Evolutionary conservation across 352 stramenopile species (phyloP), one percentile per base, ranked within the genome.

Genomic region (Globisporangium paroecandrum): DNA sequence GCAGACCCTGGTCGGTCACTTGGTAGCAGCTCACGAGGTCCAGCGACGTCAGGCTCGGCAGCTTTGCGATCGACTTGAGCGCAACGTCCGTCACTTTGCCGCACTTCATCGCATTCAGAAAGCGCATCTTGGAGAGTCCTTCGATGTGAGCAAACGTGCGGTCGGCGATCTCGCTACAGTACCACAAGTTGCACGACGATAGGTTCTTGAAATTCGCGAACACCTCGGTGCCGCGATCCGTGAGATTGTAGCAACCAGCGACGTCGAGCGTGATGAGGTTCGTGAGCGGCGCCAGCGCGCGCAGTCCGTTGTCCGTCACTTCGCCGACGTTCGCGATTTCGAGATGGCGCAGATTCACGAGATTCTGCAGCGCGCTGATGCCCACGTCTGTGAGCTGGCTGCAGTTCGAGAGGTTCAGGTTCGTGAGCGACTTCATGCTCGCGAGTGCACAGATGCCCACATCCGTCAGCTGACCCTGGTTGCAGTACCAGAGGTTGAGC

Each of bases 61-160:
- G 70, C 62, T 77, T 79, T 4, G 77, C 69, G 56, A 89, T 84
- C 9, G 82, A 87, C 2, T 34, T 29, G 13, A 92, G 57, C 12
- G 75, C 82, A 7, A 29, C 58, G 69, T 94, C 74, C 2, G 82
- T 90, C 38, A 91, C 65, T 71, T 89, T 91, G 64, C 82, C 81
- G 58, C 84, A 91, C 58, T 94, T 94, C 85, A 94, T 94, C 9
- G 79, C 73, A 61, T 94, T 94, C n/a, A 94, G 49, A 58, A 89
- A 90, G 13, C 78, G 79, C 75, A 91, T 81, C 47, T 86, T 85
- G 8, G 65, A 70, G 1, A 90, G 73, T 24, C 64, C 47, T 46
- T 81, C 69, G 57, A 94, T 75, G 64, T 91, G 74, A 25, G 43
- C 64, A 24, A 94, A 87, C 27, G 86, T 91, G 4, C 68, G 63